A percentile compares a stretch with the other conserved stretches of the same genome.
These are phyloP conservation scores for Phytophthora fragariae DNA, from an alignment of 352 stramenopile species.

Conservation along the genomic window DNA sequence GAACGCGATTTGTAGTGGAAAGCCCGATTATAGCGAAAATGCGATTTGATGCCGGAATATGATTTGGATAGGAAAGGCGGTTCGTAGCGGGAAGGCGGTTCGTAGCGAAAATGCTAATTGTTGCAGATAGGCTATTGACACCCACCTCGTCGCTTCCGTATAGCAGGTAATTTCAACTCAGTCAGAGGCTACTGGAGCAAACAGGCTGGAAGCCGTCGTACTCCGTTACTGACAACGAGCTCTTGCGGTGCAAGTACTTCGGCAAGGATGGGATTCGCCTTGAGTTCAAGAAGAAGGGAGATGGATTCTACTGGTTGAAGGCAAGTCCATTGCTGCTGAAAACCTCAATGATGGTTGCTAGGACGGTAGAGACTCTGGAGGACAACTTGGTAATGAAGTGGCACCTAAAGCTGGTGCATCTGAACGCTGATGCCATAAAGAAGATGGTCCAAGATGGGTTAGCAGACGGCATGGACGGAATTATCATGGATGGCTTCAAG, in stretches of 20 bases:
- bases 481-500: background rate
- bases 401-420: background rate
- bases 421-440: background rate
- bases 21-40: too few species aligned
- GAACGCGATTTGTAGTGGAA: too few species aligned
- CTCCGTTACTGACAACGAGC: background rate
- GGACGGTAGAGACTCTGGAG: background rate
- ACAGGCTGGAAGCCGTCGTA: slow-evolving; percentile 7
- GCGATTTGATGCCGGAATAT: too few species aligned
- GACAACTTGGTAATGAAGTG: slow-evolving; percentile 5
- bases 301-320: slow-evolving; percentile 4
- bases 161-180: background rate
- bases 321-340: background rate
- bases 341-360: background rate
- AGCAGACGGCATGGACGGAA: background rate
- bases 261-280: background rate
- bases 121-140: too few species aligned
- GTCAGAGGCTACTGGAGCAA: background rate
- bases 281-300: slow-evolving; percentile 2
- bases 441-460: slow-evolving; percentile 8
- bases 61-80: too few species aligned
- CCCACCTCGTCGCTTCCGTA: too few species aligned
- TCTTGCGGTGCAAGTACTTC: background rate
- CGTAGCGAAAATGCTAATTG: too few species aligned
- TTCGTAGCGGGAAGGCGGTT: too few species aligned